Base-by-base conservation (phyloP, 345 rosid species). In the Populus simonii region DNA sequence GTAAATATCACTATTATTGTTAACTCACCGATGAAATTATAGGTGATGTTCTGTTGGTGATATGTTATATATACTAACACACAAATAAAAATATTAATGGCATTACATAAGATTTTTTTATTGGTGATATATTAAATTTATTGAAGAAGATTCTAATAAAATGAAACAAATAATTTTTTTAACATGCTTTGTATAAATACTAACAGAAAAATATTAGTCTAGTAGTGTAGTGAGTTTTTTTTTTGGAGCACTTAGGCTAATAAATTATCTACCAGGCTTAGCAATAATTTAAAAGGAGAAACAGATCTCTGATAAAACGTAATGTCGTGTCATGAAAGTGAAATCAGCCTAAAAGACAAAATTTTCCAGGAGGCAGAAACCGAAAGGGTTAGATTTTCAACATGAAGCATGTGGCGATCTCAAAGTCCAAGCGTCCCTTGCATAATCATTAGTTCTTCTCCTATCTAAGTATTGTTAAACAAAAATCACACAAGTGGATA, bases 351-450 rank as follows among this genome's bases (percentile, higher is more conserved):
- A n/a, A 7, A 23, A 13, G 65, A 59, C 16, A 23, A 59, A n/a
- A 23, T 59, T 11, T 23, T 5, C 7, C 11, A 8, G 29, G 63
- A n/a, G 29, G 63, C 29, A 3, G 11, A 59, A 59, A 59, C 29
- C 65, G 9, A 53, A 22, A 49, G 25, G 10, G 11, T 5, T 6
- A 47, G 79, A 86, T 66, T 74, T 74, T 79, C 17, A 20, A 47
- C 5, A 22, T 57, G 27, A 61, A 62, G 71, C 71, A 38, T 80
- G 87, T 82, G 87, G 86, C 71, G 71, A 27, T 62, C 69, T 41
- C 41, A 27, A 27, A 6, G 76, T 76, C 86, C 85, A 82, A 87
- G 84, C 80, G 83, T 84, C 79, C 65, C 33, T 33, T 41, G 74
- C n/a, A 82, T 72, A 68, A 70, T 80, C 84, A 80, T 78, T 13